Evolutionary conservation across 1,284 basidiomycete genomes (phyloP).

Genomic region (Apiotrichum mycotoxinovorans): DNA sequence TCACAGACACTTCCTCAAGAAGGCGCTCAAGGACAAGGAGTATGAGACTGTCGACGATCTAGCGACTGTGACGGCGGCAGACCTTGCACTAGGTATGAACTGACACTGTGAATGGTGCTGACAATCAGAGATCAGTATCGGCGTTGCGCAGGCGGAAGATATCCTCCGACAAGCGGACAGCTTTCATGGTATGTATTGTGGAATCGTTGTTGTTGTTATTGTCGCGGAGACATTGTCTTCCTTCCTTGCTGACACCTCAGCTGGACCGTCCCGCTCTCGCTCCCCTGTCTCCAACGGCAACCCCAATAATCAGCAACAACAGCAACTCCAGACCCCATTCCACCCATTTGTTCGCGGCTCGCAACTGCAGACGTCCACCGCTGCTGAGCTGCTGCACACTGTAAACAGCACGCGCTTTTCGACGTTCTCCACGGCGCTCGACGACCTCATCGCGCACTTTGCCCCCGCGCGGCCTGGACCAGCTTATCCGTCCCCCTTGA

Average conservation of each 20-base stretch:
- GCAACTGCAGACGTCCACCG: constrained; percentile 23
- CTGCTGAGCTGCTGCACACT: constrained; percentile 28
- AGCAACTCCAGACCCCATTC: not conserved
- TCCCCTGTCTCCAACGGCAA: no score
- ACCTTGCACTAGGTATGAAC: constrained; percentile 37
- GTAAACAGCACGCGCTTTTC: constrained; percentile 26
- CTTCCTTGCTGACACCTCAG: no score
- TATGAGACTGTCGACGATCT: constrained; percentile 37
- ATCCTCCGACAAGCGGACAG: constrained; percentile 26
- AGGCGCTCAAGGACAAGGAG: constrained; percentile 36
- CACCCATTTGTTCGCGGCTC: not conserved
- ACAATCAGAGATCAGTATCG: constrained; percentile 36
- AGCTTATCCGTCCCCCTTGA: not conserved
- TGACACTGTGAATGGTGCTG: not conserved
- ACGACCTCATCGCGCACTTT: constrained; percentile 32
- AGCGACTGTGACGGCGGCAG: constrained; percentile 14
- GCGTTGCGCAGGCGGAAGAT: constrained; percentile 29
- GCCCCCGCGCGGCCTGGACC: not conserved
- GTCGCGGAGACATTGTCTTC: no score
- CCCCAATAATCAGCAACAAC: no score
- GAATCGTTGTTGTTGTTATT: no score
- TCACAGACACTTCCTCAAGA: constrained; percentile 30
- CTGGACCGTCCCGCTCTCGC: no score
- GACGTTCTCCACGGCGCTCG: constrained; percentile 34
- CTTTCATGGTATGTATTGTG: constrained; percentile 21